A percentile compares a stretch with the other conserved stretches of the same genome.
These are phyloP conservation scores for Rhizopus sp. DNA, from an alignment of 371 early-diverging fungal species.

Conservation along the genomic window DNA sequence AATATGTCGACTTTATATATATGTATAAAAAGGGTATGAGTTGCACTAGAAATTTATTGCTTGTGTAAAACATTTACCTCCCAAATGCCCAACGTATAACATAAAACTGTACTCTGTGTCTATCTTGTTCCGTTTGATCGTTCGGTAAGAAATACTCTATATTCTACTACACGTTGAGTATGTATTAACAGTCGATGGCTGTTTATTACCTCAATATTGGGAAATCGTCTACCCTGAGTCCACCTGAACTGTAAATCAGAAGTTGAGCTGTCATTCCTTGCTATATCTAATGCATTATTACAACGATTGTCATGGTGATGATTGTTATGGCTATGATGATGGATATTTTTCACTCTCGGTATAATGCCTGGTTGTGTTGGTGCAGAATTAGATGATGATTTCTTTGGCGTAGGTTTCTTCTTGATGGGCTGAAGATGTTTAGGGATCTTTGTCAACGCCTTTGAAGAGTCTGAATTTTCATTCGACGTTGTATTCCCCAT, in stretches of 20 bases:
- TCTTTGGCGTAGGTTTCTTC: constrained; percentile 10
- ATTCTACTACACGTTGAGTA: background rate
- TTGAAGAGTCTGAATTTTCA: background rate
- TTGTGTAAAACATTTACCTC: constrained; percentile 1
- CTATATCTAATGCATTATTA: background rate
- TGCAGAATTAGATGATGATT: background rate
- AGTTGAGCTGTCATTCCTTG: background rate
- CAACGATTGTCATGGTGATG: background rate
- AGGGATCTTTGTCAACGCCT: constrained; percentile 9
- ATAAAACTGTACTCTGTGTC: constrained; percentile 16
- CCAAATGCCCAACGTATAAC: constrained; percentile 19
- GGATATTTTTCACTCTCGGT: background rate
- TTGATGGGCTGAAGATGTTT: constrained; percentile 24
- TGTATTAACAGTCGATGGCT: background rate
- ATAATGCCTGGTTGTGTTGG: background rate
- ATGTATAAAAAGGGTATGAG: background rate
- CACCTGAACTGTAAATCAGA: constrained; percentile 6
- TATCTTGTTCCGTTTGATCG: constrained; percentile 13
- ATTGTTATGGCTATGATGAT: background rate
- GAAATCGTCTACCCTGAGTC: constrained; percentile 4
- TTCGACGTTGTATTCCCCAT: constrained; percentile 9
- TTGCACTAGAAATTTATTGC: too few relatives aligned
- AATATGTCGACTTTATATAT: constrained; percentile 25
- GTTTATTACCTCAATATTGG: constrained; percentile 2
- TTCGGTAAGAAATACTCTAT: constrained; percentile 5